Base-by-base conservation (phyloP, 2,329 filamentous ascomycete genomes). In the Colletotrichum simmondsii region DNA sequence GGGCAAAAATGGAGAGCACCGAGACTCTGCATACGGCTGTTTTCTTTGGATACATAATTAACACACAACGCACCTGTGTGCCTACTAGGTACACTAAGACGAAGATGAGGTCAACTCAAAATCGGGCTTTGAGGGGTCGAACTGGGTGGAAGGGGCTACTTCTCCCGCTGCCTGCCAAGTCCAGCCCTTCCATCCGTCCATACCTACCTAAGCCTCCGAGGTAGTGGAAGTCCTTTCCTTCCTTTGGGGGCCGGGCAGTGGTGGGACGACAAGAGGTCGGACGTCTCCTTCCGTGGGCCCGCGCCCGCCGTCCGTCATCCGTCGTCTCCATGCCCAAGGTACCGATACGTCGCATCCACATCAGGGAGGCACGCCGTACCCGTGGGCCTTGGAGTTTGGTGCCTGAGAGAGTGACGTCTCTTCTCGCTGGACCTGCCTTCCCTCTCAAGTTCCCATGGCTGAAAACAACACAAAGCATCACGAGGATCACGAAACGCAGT, bases 231-330 rank as follows among this genome's bases (percentile, higher is more conserved):
- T 8, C 35, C 22, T 16, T 32, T 32, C 10, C 46, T 65, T 46
- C 65, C 49, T 68, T 30, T 52, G 30, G 58, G 58, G 19, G 58
- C 28, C 57, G 24, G 58, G n/a, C 57, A 54, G 54, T 61, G 49
- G 68, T 71, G 68, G 68, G 68, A 71, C 64, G 68, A 68, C 68
- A 35, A 71, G 64, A 49, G 16, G 42, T 49, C 8, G 42, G 42
- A 62, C 57, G 49, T 57, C 68, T 67, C 64, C 49, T 66, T 70
- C 68, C 68, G 54, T 60, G 62, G 26, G 19, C 42, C 19, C 42
- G 37, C 37, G 62, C 22, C 66, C 52, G 66, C 63, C 60, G 57
- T 30, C 53, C 35, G 60, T 49, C 66, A 64, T 64, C 52, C 66
- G 37, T 35, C 60, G 60, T 69, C 52, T 32, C 54, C 61, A 49